Base-by-base conservation (phyloP, 805 yeast genomes). In the Wickerhamomyces chambardii region DNA sequence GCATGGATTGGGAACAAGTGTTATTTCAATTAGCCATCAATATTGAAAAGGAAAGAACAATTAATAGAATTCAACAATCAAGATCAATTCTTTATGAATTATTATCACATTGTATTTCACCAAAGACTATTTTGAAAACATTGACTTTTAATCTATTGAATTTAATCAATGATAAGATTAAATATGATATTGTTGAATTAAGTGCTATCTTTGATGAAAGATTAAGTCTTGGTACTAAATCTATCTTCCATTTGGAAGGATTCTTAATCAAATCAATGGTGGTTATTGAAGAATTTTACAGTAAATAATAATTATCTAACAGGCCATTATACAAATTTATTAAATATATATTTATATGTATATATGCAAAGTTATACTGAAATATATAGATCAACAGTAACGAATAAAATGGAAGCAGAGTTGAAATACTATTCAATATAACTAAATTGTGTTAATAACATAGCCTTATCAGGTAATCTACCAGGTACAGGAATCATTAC, bases 171-270 rank as follows among this genome's bases (percentile, higher is more conserved):
- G 52, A 48, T 11, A 39, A 46, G 1, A 53, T 66, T 3, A 68
- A 71, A 30, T 40, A 55, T n/a, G 63, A 57, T 6, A 61, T 84
- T 26, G 72, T 83, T 10, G 70, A 70, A 8, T 59, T 75, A 5
- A 80, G 82, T 3, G 72, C 95, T 2, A 51, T 66, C 1, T 80
- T 75, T 48, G 98, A 92, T 52, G 96, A 92, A 49, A 71, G 98
- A 38, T 66, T 92, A 40, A 75, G 87, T 38, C 61, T 83, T 39
- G 98, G 97, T 3, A 73, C 73, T 39, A 92, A 92, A 57, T 84
- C 87, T 28, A 90, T 92, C 11, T 92, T 85, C 58, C 98, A 92
- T 59, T 61, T 92, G 36, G 98, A 92, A 62, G 98, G 97, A 2
- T 92, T 86, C 53, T 73, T 84, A 15, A 96, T 97, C 1, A 80